phyloP scores from a whole-genome alignment of 2,329 filamentous ascomycete genomes.

The Fusarium sp. region DNA sequence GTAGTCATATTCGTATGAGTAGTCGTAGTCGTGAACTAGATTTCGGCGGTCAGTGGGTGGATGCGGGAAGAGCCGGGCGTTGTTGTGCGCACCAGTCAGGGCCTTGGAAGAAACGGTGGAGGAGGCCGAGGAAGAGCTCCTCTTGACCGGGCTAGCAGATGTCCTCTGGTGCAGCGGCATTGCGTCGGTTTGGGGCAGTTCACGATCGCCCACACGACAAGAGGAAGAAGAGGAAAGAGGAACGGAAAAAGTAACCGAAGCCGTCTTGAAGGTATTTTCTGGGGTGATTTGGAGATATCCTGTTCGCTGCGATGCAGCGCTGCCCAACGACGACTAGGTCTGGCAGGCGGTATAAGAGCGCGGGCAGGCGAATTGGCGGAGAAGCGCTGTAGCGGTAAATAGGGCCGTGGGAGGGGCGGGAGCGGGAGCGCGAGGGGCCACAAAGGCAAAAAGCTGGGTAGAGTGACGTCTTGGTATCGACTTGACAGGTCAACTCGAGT shows the following conservation, averaged over 20 bases:
- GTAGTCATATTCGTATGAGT: constrained; percentile 41
- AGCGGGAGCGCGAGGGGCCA: constrained; percentile 42
- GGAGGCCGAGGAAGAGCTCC: constrained; percentile 31
- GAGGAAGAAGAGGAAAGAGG: constrained; percentile 23
- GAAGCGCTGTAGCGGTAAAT: constrained; percentile 29
- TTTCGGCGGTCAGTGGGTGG: constrained; percentile 28
- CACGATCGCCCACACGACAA: constrained; percentile 36
- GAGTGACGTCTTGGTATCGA: constrained; percentile 31
- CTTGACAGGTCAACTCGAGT: constrained; percentile 17
- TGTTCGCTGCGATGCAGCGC: constrained; percentile 45
- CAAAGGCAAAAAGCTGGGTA: constrained; percentile 24
- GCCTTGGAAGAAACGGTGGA: constrained; percentile 32
- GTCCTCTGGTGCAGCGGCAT: constrained; percentile 47
- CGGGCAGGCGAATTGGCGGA: constrained; percentile 38
- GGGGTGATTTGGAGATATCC: constrained; percentile 34
- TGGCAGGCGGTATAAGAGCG: constrained; percentile 42
- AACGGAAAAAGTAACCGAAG: constrained; percentile 25
- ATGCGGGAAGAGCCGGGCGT: constrained; percentile 22
- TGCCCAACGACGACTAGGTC: constrained; percentile 46
- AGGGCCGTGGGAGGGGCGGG: constrained; percentile 35
- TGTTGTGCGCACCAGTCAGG: constrained; percentile 39
- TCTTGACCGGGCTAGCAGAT: constrained; percentile 44
- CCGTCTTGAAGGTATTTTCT: constrained; percentile 31
- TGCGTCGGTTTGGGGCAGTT: constrained; percentile 36
- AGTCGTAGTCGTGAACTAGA: constrained; percentile 39